phyloP scores from a whole-genome alignment of 441 rosid species.

The Metrosideros polymorpha region DNA sequence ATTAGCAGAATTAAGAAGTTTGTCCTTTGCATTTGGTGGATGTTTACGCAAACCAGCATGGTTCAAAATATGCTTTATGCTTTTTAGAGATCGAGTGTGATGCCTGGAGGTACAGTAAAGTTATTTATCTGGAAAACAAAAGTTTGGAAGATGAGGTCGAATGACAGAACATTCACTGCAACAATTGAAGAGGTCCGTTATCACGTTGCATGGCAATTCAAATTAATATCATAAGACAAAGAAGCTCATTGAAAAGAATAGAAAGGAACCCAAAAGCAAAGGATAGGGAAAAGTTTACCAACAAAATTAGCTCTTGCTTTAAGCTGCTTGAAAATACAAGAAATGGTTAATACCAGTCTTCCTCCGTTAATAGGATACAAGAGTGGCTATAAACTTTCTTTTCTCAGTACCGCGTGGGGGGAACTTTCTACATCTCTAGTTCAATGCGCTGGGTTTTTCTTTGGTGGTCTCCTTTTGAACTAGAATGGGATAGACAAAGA shows the following conservation, averaged over 20 bases:
- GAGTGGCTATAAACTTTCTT: neutral
- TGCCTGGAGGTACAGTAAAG: neutral
- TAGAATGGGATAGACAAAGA: neutral
- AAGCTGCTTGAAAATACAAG: neutral
- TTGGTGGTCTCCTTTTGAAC: neutral
- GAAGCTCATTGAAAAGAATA: neutral
- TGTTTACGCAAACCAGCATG: neutral
- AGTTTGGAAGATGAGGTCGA: neutral
- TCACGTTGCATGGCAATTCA: neutral
- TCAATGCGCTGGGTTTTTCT: neutral
- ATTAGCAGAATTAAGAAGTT: neutral
- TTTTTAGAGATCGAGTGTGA: neutral
- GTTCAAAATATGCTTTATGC: neutral
- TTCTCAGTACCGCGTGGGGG: neutral
- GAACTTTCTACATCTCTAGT: neutral
- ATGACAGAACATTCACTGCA: neutral
- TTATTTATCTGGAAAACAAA: neutral
- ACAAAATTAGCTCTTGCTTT: neutral
- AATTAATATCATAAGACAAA: neutral
- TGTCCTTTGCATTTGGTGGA: neutral
- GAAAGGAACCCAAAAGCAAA: neutral
- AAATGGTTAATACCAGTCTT: neutral
- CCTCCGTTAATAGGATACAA: neutral
- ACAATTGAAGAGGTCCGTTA: neutral
- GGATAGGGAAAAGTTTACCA: neutral